Evolutionary conservation across 371 early-diverging fungal genomes (phyloP).

Genomic region (Antonospora locustae): DNA sequence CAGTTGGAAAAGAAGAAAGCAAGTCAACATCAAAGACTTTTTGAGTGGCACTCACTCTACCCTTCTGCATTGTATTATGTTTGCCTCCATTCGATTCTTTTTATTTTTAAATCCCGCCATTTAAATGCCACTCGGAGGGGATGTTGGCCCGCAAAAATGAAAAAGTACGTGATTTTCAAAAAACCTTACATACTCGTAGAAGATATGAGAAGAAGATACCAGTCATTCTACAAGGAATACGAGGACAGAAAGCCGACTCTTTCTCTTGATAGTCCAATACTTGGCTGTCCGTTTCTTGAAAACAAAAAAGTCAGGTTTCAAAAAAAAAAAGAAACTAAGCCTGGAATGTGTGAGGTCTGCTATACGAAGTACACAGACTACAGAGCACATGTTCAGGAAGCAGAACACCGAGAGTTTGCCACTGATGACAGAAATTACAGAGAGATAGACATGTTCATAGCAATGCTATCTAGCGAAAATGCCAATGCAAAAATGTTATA

Average conservation of each 20-base stretch:
- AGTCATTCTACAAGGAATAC: conserved; percentile 53
- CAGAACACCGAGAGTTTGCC: conserved; percentile 38
- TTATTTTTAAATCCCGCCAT: too few relatives aligned
- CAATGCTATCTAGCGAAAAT: too few relatives aligned
- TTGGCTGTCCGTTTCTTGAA: conserved; percentile 29
- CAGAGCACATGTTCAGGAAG: conserved; percentile 34
- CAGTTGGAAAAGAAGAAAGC: too few relatives aligned
- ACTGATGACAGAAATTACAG: conserved; percentile 35
- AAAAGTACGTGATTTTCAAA: conserved; percentile 49
- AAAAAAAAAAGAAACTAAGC: conserved; percentile 8
- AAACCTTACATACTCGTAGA: conserved; percentile 52
- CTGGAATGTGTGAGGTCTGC: conserved; percentile 53
- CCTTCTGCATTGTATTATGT: too few relatives aligned
- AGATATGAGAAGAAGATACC: conserved; percentile 41
- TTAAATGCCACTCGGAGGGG: too few relatives aligned
- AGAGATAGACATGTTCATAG: conserved; percentile 46
- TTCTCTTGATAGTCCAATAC: conserved; percentile 19
- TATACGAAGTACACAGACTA: conserved; percentile 46
- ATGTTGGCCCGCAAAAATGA: conserved; percentile 37
- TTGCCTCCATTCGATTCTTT: too few relatives aligned
- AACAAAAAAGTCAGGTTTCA: conserved; percentile 15
- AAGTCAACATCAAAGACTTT: too few relatives aligned
- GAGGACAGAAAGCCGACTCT: conserved; percentile 25
- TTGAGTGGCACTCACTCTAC: too few relatives aligned
- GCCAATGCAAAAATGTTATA: too few relatives aligned